Base-by-base conservation (phyloP, 352 stramenopile genomes). In the Pythium sukuiense region DNA sequence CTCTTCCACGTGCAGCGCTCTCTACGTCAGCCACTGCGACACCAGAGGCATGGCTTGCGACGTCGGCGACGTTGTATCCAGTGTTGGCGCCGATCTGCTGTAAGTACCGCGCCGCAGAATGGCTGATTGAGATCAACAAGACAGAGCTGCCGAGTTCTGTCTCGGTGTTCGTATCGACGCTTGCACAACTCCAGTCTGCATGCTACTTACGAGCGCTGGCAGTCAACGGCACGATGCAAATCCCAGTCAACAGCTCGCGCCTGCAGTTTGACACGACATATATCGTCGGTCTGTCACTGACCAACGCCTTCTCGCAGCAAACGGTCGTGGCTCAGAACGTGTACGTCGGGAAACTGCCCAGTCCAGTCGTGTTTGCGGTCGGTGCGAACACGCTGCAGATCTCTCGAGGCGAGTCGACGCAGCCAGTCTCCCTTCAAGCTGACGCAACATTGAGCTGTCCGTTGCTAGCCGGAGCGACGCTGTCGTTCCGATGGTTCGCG, bases 301-400 rank as follows among this genome's bases (percentile, higher is more conserved):
- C 63, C 11, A 93, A 93, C 39, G 80, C 78, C 11, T 92, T 92
- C 20, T 67, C 50, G 12, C 77, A 90, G 53, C 65, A 69, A 2
- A 46, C 67, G 0, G 39, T 65, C 0, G 52, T 66, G 3, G 55
- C 59, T 0, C 83, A 88, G 32, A 45, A 12, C 7, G 61, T 92
- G 3, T 55, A 62, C n/a, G 49, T 90, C 0, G 67, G 73, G 2
- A 83, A 59, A 46, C 53, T 78, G 14, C 73, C 81, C 20, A 80
- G 81, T 14, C 85, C 81, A 0, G 61, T 69, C 0, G 73, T 90
- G 14, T 86, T 77, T 48, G 71, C 86, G 16, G 72, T 90, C 0
- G 83, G 85, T 0, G 70, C 78, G 14, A 77, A 55, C 0, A 70
- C 45, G 1, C 43, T 84, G 20, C 69, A 74, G 6, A 59, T 89